Conservation (phyloP, 108 stramenopile species). For the Fragilariopsis cylindrus region DNA sequence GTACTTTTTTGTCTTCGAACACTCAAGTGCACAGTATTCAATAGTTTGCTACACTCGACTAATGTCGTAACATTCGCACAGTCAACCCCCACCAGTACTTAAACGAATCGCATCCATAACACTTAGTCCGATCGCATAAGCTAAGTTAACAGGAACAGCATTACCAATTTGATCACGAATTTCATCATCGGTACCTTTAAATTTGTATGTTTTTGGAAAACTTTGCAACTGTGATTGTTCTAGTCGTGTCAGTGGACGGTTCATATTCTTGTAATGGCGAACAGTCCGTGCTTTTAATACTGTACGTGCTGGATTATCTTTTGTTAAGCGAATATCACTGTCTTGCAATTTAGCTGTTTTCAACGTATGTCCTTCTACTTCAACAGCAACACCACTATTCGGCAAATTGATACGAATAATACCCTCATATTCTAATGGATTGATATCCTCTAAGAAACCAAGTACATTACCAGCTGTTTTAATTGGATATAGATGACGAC, state of each 20-base stretch:
- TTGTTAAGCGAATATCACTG: conserved; percentile 7
- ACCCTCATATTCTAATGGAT: conserved; percentile 20
- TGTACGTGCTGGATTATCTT: conserved; percentile 47
- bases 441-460: conserved; percentile 34
- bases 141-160: conserved; percentile 53
- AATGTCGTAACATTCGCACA: too few species aligned
- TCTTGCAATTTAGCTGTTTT: conserved; percentile 8
- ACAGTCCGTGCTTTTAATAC: conserved; percentile 32
- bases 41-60: too few species aligned
- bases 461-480: conserved; percentile 43
- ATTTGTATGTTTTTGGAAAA: conserved; percentile 50
- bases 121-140: conserved; percentile 41
- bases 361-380: conserved; percentile 30
- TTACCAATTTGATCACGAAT: conserved; percentile 56
- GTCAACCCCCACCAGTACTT: background rate
- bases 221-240: conserved; percentile 53
- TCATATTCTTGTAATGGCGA: conserved; percentile 39
- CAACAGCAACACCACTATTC: conserved; percentile 7
- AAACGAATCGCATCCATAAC: conserved; percentile 3
- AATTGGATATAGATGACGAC: conserved; percentile 20
- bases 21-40: too few species aligned
- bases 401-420: conserved; percentile 11
- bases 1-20: too few species aligned
- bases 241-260: conserved; percentile 33
- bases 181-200: conserved; percentile 37